Conservation (phyloP, 2,329 filamentous ascomycete species). For the Lecanoromycetidae sp. region DNA sequence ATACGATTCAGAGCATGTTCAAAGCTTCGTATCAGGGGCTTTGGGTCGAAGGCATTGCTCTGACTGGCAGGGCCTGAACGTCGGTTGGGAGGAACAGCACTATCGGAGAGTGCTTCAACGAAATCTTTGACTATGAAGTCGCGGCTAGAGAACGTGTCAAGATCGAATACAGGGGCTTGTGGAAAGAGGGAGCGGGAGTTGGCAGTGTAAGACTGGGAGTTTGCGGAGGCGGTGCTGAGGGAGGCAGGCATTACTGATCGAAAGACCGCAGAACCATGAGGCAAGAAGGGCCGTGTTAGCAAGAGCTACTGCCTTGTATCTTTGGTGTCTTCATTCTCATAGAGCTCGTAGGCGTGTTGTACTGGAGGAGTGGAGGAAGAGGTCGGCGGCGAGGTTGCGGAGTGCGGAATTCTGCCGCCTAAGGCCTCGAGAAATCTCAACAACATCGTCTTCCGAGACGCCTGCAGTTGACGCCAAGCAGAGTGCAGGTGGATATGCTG, state of each 20-base stretch:
- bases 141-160: constrained; percentile 77
- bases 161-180: constrained; percentile 67
- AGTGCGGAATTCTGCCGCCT: constrained; percentile 1
- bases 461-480: too few species aligned
- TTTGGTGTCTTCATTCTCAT: neutral
- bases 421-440: neutral
- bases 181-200: constrained; percentile 59
- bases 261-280: neutral
- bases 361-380: too few species aligned
- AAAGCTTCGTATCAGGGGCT: constrained; percentile 90
- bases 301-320: neutral
- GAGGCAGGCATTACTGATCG: constrained; percentile 17
- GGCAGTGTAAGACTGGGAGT: constrained; percentile 27
- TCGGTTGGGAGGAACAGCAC: constrained; percentile 63
- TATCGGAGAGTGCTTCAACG: constrained; percentile 82
- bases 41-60: constrained; percentile 62
- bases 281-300: neutral
- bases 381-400: too few species aligned
- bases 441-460: neutral
- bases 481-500: too few species aligned
- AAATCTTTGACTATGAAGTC: constrained; percentile 99
- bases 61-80: constrained; percentile 47
- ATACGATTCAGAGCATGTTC: constrained; percentile 53
- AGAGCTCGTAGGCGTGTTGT: too few species aligned
- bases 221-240: constrained; percentile 22